Base-by-base conservation (phyloP, 1,139 yeast species). In the Zygoascus sp. region DNA sequence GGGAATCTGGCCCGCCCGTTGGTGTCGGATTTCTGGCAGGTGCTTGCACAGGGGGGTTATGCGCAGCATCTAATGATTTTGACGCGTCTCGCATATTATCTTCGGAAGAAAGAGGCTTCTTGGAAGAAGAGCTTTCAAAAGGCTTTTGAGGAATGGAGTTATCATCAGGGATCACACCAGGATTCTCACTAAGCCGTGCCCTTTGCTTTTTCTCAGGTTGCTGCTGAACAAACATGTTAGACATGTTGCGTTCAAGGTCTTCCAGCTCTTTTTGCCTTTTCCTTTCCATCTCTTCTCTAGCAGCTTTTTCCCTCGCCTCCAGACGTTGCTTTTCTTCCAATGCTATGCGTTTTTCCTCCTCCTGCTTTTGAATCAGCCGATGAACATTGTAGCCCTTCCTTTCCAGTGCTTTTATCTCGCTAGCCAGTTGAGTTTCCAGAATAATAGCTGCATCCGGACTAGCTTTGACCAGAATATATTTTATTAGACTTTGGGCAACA, bases 361-460 rank as follows among this genome's bases (percentile, higher is more conserved):
- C 51, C 42, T 44, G 50, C 28, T 58, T 55, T 41, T 57, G 53
- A 38, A 66, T 50, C 21, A 69, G 53, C 16, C 70, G 51, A 22
- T 61, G 61, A 9, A 69, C 70, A 52, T 69, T 68, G 51, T 65
- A 69, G 4, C 74, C 74, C 44, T 70, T 64, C 43, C 60, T 50
- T 50, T 67, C 67, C 40, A 69, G 55, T 16, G 60, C 51, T 15
- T 51, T 47, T 46, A 69, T 51, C 13, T 62, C 56, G 3, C 68
- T 59, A 23, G 60, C 55, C 27, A 69, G 56, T 49, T 67, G 62
- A 6, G 68, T 58, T 40, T 69, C 73, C 17, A 69, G 51, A 4
- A 69, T 65, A 34, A 70, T 59, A 3, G 64, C 69, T 2, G 69
- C 60, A 35, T 69, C 73, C 4, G 72, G 71, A 16, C 60, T 65